Evolutionary conservation across 1,284 basidiomycete genomes (phyloP), one percentile per base, ranked within the genome.

Genomic region (Butyriboletus appendiculatus): DNA sequence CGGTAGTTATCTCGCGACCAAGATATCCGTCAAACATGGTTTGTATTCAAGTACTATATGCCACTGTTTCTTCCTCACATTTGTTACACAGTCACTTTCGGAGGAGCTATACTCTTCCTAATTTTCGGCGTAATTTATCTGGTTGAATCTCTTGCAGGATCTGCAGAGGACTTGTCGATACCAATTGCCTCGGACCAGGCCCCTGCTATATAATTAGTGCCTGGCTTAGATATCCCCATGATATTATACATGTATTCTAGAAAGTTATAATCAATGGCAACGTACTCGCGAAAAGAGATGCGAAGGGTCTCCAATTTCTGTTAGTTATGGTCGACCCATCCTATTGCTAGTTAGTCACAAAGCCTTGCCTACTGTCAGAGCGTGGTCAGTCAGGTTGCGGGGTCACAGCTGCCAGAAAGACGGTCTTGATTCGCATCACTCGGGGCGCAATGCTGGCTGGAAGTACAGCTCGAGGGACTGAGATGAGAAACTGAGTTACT

Each of bases 11-110:
- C 76, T 98, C 33, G 96, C 95, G 0, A 94, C 91, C 5, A 94
- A 94, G 76, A 93, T 98, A 56, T 96, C 93, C 28, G 90, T 96
- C 49, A 96, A 96, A 72, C 92, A 96, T 67, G 90, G 94, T 96
- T 59, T 59, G 91, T 77, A n/a, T 38, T 48, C 18, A 22, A 32
- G 24, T 43, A 2, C 11, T 15, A 12, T 34, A 22, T 40, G 41
- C 2, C 5, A 16, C 14, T 11, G 9, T 40, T 26, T 15, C 18
- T 26, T 30, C 46, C 47, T 51, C 15, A 58, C 22, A 15, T 18
- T 22, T 38, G 8, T 18, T 11, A 9, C 5, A 1, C 43, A 62
- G 61, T 62, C 15, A 62, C 61, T 15, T 71, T 86, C 16, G 78
- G 82, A 43, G 86, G 87, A 26, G 81, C 85, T 0, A 62, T 68